Conservation (phyloP, 257 asterid species). For the Rauvolfia tetraphylla region DNA sequence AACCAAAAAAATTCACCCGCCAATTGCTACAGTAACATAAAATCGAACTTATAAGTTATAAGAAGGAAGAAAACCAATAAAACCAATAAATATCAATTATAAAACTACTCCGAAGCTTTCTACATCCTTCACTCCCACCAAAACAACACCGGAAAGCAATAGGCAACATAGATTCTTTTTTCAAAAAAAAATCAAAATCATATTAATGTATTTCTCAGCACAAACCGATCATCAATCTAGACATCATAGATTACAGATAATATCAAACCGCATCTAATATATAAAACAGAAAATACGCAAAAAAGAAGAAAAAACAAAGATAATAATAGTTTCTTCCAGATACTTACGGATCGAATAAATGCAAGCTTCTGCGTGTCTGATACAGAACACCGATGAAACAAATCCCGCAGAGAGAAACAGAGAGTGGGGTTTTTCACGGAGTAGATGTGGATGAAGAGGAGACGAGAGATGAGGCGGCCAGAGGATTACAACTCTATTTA, state of each 20-base stretch:
- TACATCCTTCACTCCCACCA: neutral
- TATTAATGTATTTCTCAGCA: neutral
- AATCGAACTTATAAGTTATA: neutral
- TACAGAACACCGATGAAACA: neutral
- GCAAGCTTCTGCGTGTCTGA: neutral
- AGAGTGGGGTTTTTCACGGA: conserved; percentile 18
- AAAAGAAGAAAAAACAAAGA: neutral
- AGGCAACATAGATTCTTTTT: neutral
- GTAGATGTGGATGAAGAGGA: neutral
- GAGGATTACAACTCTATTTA: conserved; percentile 9
- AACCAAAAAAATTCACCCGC: neutral
- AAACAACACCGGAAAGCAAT: neutral
- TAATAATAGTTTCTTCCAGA: neutral
- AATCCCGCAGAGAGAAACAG: neutral
- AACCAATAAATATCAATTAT: no score
- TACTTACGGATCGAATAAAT: conserved; percentile 18
- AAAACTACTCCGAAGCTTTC: neutral
- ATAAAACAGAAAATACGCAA: neutral
- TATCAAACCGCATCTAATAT: no score
- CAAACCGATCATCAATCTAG: neutral
- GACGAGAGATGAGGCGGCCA: conserved; percentile 23
- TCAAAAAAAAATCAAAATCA: neutral
- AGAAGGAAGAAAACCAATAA: neutral
- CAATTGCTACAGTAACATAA: neutral
- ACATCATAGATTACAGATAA: neutral